These are phyloP conservation scores for Mariannaea sp. DNA, from an alignment of 2,329 filamentous ascomycete genomes.

Conservation along the genomic window DNA sequence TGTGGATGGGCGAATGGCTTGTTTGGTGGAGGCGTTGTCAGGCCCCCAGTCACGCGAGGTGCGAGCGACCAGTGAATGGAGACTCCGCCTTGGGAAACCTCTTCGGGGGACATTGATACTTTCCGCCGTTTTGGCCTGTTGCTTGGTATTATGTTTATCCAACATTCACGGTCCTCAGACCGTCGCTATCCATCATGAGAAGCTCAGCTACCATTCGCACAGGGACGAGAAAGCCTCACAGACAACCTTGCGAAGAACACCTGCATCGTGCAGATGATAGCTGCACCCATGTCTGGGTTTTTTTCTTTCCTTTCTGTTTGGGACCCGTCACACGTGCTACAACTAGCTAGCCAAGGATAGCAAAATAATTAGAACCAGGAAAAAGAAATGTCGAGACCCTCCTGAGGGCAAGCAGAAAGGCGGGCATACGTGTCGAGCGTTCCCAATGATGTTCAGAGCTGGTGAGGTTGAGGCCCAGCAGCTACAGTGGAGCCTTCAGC, in stretches of 20 bases:
- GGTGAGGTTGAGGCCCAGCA: not conserved
- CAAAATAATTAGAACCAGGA: not conserved
- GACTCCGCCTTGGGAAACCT: conserved; percentile 13
- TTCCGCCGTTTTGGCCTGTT: conserved; percentile 15
- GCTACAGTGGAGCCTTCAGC: too few relatives aligned
- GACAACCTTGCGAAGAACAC: conserved; percentile 3
- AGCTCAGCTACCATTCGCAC: not conserved
- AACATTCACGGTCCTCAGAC: too few relatives aligned
- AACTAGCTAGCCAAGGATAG: conserved; percentile 4
- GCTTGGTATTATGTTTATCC: too few relatives aligned
- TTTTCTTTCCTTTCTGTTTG: too few relatives aligned
- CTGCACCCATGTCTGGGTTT: not conserved
- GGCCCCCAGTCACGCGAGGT: conserved; percentile 9
- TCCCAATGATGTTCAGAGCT: conserved; percentile 2
- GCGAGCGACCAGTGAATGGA: conserved; percentile 13
- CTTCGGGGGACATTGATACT: conserved; percentile 3
- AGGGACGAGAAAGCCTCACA: conserved; percentile 8
- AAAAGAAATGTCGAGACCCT: not conserved
- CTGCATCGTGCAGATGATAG: conserved; percentile 5
- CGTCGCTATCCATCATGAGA: too few relatives aligned
- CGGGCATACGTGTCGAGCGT: not conserved
- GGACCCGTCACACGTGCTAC: too few relatives aligned
- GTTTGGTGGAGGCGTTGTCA: conserved; percentile 21
- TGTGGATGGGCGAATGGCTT: conserved; percentile 19
- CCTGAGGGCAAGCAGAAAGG: conserved; percentile 1